phyloP scores from a whole-genome alignment of 495 filamentous ascomycete genomes.

The Tuber borchii region DNA sequence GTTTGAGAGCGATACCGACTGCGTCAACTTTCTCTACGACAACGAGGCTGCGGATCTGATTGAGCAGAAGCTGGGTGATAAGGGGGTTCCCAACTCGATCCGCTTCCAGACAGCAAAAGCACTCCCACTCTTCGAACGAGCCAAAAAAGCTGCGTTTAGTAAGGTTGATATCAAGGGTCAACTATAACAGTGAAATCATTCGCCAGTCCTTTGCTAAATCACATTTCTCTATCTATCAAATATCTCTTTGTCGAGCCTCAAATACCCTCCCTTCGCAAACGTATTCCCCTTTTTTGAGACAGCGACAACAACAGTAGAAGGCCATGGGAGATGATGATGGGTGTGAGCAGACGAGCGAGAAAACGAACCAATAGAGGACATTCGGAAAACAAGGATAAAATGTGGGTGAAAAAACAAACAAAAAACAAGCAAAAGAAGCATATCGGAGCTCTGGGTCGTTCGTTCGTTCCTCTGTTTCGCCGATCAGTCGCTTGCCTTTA shows the following conservation, averaged over 20 bases:
- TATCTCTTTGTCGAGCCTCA: not conserved
- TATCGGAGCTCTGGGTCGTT: not conserved
- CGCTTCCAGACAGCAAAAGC: conserved; percentile 71
- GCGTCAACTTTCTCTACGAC: conserved; percentile 78
- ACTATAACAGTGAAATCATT: conserved; percentile 54
- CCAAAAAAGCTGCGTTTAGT: conserved; percentile 64
- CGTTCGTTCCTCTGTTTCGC: not conserved
- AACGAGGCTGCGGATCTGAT: conserved; percentile 67
- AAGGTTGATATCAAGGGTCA: conserved; percentile 96
- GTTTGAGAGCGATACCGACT: conserved; percentile 87
- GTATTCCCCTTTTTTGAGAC: not conserved
- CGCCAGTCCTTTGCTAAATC: not conserved
- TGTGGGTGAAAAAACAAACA: not conserved
- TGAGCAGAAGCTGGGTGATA: conserved; percentile 62
- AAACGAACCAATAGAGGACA: not conserved
- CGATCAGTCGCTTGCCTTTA: not conserved
- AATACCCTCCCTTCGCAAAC: conserved; percentile 4
- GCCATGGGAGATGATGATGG: conserved; percentile 2
- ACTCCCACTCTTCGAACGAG: conserved; percentile 61
- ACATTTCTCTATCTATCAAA: conserved; percentile 1
- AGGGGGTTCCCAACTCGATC: conserved; percentile 47
- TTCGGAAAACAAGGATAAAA: not conserved
- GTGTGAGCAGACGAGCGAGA: not conserved
- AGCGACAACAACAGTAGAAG: not conserved
- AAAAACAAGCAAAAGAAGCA: not conserved